Evolutionary conservation across 1,139 yeast genomes (phyloP), one percentile per base, ranked within the genome.

Genomic region (Yamadazyma mexicana): DNA sequence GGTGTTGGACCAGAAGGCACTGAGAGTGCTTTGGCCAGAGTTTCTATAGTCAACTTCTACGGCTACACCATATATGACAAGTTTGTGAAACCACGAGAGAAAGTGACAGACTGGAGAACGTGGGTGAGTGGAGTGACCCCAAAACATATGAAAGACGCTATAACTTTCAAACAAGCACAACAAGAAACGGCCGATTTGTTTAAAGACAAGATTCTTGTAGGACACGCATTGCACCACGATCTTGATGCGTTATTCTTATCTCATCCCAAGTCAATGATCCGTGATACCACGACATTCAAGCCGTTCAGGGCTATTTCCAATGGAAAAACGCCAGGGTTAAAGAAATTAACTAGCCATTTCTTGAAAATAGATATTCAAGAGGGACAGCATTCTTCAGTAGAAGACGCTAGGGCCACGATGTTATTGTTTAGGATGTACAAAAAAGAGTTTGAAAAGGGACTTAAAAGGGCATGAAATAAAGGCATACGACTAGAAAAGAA

Each of bases 81-180:
- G 33, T 89, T 73, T 62, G 97, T 91, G 1, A 70, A 69, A 47
- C 97, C 97, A 2, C 64, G 69, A 28, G 89, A 83, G 50, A 67
- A 66, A 39, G 96, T 91, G 2, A 82, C 91, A 0, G 95, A 89
- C 59, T 91, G 94, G 89, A 74, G 97, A 58, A 91, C 97, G 0
- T 82, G 91, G 87, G 95, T 87, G n/a, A 83, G 94, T 58, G 98
- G 98, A 12, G 79, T 91, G 3, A 69, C 81, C 2, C 86, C 95
- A 0, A 61, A 64, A 7, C 78, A 84, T 55, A 80, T 89, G 85
- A 64, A 68, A 27, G 59, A 71, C 33, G 97, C 96, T 0, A 69
- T 83, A 0, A 48, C 77, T 1, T 84, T 86, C 51, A 69, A 75
- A 46, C 77, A 78, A 25, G 95, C 94, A 0, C 95, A 84, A 55